Evolutionary conservation across 1,284 basidiomycete species (phyloP).

Genomic region (Fomitopsis schrenkii): DNA sequence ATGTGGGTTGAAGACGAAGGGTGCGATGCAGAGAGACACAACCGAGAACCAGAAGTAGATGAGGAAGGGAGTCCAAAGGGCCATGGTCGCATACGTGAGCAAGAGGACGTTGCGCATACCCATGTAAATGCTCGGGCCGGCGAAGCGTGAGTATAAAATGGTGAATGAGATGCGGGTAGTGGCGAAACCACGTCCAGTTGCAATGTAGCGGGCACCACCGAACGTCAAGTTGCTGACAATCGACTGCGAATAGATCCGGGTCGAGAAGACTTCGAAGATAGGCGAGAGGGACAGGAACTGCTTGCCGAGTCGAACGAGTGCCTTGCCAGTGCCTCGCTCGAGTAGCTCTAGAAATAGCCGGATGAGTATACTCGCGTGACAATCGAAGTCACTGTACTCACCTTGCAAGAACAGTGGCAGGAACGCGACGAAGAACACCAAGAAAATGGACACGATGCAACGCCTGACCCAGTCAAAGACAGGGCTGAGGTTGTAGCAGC

Average conservation of each 20-base stretch:
- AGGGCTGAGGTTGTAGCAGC: slow-evolving; percentile 92
- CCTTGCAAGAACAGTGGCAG: slow-evolving; percentile 94
- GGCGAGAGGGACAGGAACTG: slow-evolving; percentile 95
- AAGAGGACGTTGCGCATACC: slow-evolving; percentile 90
- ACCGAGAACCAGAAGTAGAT: slow-evolving; percentile 98
- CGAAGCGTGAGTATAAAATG: slow-evolving; percentile 95
- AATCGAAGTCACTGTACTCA: slow-evolving; percentile 28
- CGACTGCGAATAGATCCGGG: slow-evolving; percentile 95
- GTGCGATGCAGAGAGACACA: slow-evolving; percentile 87
- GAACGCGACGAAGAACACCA: slow-evolving; percentile 97
- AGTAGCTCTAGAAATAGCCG: slow-evolving; percentile 65
- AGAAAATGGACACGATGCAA: slow-evolving; percentile 93
- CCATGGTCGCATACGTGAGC: slow-evolving; percentile 84
- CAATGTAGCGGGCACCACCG: slow-evolving; percentile 95
- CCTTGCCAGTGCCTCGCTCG: slow-evolving; percentile 91
- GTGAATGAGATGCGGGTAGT: slow-evolving; percentile 92
- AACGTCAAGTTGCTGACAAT: slow-evolving; percentile 94
- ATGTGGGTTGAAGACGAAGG: slow-evolving; percentile 97
- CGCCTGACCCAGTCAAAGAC: slow-evolving; percentile 97
- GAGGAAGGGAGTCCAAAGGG: slow-evolving; percentile 89
- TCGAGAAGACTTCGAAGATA: slow-evolving; percentile 96
- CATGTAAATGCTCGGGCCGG: slow-evolving; percentile 97
- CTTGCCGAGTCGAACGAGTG: slow-evolving; percentile 88
- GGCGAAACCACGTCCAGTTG: slow-evolving; percentile 95
- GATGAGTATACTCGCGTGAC: slow-evolving; percentile 1